Evolutionary conservation across 305 asterid genomes (phyloP), one percentile per base, ranked within the genome.

Genomic region (Euphrasia arctica): DNA sequence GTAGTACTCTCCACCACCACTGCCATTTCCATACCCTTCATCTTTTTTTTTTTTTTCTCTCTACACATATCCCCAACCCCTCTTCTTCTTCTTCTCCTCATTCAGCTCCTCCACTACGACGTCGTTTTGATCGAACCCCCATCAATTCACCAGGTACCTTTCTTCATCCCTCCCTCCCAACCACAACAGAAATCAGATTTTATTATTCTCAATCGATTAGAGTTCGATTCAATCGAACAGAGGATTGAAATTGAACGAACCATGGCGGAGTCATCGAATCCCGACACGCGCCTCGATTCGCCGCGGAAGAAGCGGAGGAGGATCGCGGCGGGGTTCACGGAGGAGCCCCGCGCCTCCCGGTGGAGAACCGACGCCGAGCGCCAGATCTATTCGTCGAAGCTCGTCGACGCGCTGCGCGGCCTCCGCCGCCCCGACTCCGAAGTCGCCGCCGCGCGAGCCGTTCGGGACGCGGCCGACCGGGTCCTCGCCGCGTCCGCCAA

Each of bases 341-440:
- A 52, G 41, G 67, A 57, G 63, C 48, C 75, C 60, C 9, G 22
- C 42, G 25, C 25, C 4, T 7, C 65, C 13, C 72, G 77, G 50
- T 87, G 91, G 95, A 79, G 78, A 67, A 79, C 82, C 64, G 71
- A 70, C 12, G 29, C 71, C 14, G 87, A 76, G 68, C 79, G 73
- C 22, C 88, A 82, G 81, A 80, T 76, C 85, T 87, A 87, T 65
- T 81, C 89, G 1, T 67, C 87, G 5, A 87, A 82, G 72, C 95
- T 87, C 12, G 74, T 76, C 34, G 66, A 78, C 69, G 91, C 83
- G 3, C 87, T 85, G 57, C 71, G 81, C 72, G 75, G 43, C 60
- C 74, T 73, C 60, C 90, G 83, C 69, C 83, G 80, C 42, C 73
- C 70, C 12, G 70, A 70, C 0, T 70, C 75, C 57, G 39, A 50